These are phyloP conservation scores for Durotheca rogersii DNA, from an alignment of 495 filamentous ascomycete genomes.

Conservation along the genomic window DNA sequence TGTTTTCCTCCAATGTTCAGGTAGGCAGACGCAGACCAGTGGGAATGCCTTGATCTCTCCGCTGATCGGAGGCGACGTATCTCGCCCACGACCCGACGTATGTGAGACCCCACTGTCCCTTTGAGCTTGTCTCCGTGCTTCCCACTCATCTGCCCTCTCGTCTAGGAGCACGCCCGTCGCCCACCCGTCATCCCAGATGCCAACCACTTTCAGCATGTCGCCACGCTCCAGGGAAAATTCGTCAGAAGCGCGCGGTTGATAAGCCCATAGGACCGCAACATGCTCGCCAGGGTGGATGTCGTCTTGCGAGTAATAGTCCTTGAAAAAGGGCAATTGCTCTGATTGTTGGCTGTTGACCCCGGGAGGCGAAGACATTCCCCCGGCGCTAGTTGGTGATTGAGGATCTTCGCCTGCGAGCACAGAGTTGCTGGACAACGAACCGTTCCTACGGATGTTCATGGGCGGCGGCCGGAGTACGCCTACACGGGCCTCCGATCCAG, in stretches of 20 bases:
- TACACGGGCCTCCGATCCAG: slow-evolving; percentile 64
- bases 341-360: slow-evolving; percentile 85
- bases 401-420: slow-evolving; percentile 67
- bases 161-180: slow-evolving; percentile 85
- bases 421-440: slow-evolving; percentile 87
- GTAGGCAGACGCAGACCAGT: slow-evolving; percentile 94
- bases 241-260: slow-evolving; percentile 88
- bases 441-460: slow-evolving; percentile 64
- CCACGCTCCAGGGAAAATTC: slow-evolving; percentile 93
- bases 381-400: slow-evolving; percentile 73
- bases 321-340: slow-evolving; percentile 92
- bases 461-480: slow-evolving; percentile 60
- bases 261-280: slow-evolving; percentile 94
- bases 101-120: slow-evolving; percentile 93
- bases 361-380: slow-evolving; percentile 79
- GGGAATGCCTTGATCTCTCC: slow-evolving; percentile 98
- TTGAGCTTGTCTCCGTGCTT: slow-evolving; percentile 70
- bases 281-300: slow-evolving; percentile 90
- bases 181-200: slow-evolving; percentile 99
- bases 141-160: slow-evolving; percentile 86
- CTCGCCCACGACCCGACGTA: slow-evolving; percentile 62
- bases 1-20: slow-evolving; percentile 96
- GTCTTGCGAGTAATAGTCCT: slow-evolving; percentile 97
- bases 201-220: slow-evolving; percentile 97
- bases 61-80: slow-evolving; percentile 63